Evolutionary conservation across 306 rosid genomes (phyloP).

Genomic region (Gastrolobium bilobum): DNA sequence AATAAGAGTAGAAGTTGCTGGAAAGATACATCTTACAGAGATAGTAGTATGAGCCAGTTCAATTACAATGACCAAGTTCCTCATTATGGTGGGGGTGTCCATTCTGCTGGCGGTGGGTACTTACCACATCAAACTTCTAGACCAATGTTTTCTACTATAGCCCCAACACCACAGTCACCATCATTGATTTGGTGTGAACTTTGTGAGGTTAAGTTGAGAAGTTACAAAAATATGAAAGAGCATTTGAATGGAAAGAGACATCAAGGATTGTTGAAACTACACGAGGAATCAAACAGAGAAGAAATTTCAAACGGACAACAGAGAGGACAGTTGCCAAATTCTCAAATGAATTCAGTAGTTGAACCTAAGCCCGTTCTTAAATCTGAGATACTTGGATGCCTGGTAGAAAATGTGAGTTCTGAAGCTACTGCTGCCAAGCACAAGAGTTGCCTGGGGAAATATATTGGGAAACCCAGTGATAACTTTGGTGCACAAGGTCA

Average conservation of each 20-base stretch:
- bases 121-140: conserved; percentile 1
- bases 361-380: not conserved
- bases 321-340: not conserved
- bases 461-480: no score
- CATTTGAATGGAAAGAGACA: conserved; percentile 5
- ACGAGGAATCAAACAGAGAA: not conserved
- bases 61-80: not conserved
- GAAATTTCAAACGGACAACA: not conserved
- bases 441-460: no score
- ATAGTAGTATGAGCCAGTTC: not conserved
- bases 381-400: not conserved
- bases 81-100: not conserved
- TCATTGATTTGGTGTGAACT: not conserved
- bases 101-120: no score
- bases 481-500: no score
- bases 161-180: not conserved
- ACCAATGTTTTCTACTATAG: not conserved
- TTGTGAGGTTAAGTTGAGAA: not conserved
- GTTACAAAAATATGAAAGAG: not conserved
- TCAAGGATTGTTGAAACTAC: not conserved
- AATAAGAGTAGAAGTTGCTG: not conserved
- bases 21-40: not conserved
- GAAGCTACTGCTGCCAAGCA: no score
- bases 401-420: not conserved
- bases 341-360: not conserved